A percentile compares a stretch with the other conserved stretches of the same genome.
Evolutionary conservation across 192 early-diverging fungal species (phyloP).

Genomic region (Backusella liffmaniae): DNA sequence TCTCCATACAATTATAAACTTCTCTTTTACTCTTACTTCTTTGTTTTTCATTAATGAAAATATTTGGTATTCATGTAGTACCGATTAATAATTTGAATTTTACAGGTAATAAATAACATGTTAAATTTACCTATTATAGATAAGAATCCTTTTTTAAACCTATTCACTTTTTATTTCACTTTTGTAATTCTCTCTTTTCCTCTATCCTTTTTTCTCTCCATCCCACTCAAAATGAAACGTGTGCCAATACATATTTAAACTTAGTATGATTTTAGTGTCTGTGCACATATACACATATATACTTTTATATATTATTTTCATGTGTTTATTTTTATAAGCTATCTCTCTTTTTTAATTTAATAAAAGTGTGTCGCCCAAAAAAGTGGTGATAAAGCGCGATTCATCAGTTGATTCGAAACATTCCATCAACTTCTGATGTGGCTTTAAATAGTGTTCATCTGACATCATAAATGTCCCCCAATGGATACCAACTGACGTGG

Average conservation of each 20-base stretch:
- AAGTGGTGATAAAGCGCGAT: constrained; percentile 25
- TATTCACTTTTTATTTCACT: background rate
- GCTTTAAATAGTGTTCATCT: constrained; percentile 56
- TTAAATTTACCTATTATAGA: background rate
- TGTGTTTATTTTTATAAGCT: background rate
- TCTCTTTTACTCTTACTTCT: background rate
- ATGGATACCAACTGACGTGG: constrained; percentile 51
- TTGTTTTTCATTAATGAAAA: background rate
- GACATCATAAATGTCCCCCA: constrained; percentile 66
- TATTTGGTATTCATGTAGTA: background rate
- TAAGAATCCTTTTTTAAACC: background rate
- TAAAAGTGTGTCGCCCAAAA: constrained; percentile 27
- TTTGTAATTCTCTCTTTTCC: background rate
- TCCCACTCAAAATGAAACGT: background rate
- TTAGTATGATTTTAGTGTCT: background rate
- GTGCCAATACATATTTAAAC: constrained; percentile 4
- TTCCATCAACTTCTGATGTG: constrained; percentile 26
- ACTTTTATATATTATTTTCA: background rate
- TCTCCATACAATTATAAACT: background rate
- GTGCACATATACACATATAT: background rate
- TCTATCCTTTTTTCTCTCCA: background rate
- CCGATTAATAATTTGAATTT: background rate
- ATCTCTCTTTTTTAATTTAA: background rate
- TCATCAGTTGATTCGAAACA: constrained; percentile 7
- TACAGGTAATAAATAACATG: constrained; percentile 3